These are phyloP conservation scores for Tetrahymena elliotti DNA, from an alignment of 73 alveolate genomes.

Conservation along the genomic window DNA sequence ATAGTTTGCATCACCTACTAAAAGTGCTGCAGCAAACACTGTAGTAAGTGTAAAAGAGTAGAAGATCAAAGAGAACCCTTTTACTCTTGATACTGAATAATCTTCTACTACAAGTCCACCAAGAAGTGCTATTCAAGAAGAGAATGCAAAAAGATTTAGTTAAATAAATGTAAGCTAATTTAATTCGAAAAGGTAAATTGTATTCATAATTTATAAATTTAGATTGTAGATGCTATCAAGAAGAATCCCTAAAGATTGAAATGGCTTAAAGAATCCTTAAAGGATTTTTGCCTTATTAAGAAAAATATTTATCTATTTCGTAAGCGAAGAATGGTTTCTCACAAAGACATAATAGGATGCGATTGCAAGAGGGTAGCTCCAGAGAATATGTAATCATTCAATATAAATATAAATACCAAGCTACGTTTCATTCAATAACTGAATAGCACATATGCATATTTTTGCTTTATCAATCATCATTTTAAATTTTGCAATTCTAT, in stretches of 20 bases:
- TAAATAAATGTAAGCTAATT: neutral
- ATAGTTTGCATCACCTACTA: neutral
- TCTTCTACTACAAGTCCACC: neutral
- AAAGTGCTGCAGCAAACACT: neutral
- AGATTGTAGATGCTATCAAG: neutral
- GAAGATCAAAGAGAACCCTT: neutral
- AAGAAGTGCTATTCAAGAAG: neutral
- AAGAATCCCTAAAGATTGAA: neutral
- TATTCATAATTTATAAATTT: neutral
- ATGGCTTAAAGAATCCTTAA: constrained; percentile 19
- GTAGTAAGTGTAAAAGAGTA: neutral
- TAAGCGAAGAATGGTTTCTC: constrained; percentile 46
- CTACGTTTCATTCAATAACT: neutral
- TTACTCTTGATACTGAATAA: neutral
- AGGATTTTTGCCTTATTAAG: constrained; percentile 61
- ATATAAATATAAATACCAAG: neutral
- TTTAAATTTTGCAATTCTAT: neutral
- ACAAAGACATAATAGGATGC: constrained; percentile 66
- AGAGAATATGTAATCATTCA: neutral
- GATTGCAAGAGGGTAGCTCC: constrained; percentile 49
- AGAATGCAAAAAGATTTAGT: neutral
- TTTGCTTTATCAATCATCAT: neutral
- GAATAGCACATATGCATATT: neutral
- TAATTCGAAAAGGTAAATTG: neutral
- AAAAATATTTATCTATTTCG: constrained; percentile 66